Conservation (phyloP, 345 rosid species). For the Lepidium sativum region DNA sequence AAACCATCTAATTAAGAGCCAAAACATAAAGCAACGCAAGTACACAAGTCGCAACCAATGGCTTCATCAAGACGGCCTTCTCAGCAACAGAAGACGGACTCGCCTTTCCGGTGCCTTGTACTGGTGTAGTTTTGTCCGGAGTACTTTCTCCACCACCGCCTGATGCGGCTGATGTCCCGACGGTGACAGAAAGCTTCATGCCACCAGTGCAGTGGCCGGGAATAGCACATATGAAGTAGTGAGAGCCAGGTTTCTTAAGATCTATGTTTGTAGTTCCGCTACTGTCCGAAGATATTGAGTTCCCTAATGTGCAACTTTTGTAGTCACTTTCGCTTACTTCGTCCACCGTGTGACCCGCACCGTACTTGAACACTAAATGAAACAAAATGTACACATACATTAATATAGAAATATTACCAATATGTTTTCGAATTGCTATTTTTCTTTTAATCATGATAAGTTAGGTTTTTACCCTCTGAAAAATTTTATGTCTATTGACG, state of each 20-base stretch:
- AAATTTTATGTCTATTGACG: no score
- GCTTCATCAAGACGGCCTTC: slow-evolving; percentile 1
- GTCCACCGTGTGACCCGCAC: slow-evolving; percentile 56
- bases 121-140: background rate
- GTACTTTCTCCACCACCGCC: slow-evolving; percentile 1
- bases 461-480: no score
- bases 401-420: background rate
- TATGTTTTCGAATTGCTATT: no score
- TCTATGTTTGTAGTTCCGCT: slow-evolving; percentile 64
- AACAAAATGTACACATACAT: background rate
- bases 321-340: slow-evolving; percentile 81
- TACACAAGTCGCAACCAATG: slow-evolving; percentile 17
- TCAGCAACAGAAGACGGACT: slow-evolving; percentile 15
- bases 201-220: slow-evolving; percentile 60
- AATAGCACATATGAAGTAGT: slow-evolving; percentile 61
- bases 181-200: slow-evolving; percentile 67
- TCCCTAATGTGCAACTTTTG: slow-evolving; percentile 53
- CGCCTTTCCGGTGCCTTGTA: background rate
- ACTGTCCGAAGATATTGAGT: slow-evolving; percentile 48
- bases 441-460: no score
- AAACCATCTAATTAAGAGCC: background rate
- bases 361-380: slow-evolving; percentile 58
- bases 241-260: slow-evolving; percentile 71
- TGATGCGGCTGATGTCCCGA: slow-evolving; percentile 22
- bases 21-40: slow-evolving; percentile 8